phyloP scores from a whole-genome alignment of 805 yeast species.

The Hemisphaericaspora nanyangensis region DNA sequence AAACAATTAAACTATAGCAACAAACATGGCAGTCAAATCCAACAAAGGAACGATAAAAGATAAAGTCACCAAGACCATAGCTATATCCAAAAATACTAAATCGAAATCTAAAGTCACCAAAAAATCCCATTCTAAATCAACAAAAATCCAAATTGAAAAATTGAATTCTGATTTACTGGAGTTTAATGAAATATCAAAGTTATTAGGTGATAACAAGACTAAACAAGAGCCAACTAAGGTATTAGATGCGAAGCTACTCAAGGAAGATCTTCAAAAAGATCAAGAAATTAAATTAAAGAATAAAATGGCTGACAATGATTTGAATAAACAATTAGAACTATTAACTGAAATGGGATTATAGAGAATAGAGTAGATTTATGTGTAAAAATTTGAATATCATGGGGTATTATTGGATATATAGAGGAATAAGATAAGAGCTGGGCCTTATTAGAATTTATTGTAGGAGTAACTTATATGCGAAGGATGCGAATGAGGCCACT shows the following conservation, averaged over 20 bases:
- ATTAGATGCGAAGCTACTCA: constrained; percentile 31
- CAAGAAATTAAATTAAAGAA: constrained; percentile 22
- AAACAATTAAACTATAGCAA: background rate
- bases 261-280: constrained; percentile 39
- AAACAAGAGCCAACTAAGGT: constrained; percentile 19
- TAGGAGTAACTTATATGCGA: no score
- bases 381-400: no score
- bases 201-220: constrained; percentile 9
- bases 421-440: no score
- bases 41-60: background rate
- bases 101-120: constrained; percentile 9
- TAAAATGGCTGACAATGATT: constrained; percentile 36
- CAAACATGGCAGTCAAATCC: background rate
- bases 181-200: constrained; percentile 18
- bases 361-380: background rate
- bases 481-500: no score
- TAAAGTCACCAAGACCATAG: background rate
- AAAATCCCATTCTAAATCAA: constrained; percentile 24
- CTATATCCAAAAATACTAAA: background rate
- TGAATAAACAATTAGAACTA: constrained; percentile 45
- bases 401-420: no score
- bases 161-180: constrained; percentile 26
- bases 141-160: constrained; percentile 30
- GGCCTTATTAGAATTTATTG: no score
- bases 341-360: constrained; percentile 41